A percentile compares a stretch with the other conserved stretches of the same genome.
phyloP scores from a whole-genome alignment of 495 filamentous ascomycete species.

The Lophiostoma macrostomum region DNA sequence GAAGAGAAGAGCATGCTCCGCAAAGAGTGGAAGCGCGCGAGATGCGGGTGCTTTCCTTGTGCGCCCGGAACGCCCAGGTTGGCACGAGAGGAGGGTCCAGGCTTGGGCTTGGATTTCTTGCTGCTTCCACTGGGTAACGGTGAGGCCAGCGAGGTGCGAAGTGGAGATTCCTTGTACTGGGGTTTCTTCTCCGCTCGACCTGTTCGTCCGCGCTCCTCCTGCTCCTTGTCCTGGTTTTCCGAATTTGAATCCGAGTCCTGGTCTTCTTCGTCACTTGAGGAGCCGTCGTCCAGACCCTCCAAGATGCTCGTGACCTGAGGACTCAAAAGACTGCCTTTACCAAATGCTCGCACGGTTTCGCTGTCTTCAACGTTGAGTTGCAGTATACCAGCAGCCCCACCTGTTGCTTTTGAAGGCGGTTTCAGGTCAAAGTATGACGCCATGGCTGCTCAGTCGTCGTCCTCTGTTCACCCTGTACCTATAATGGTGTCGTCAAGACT shows the following conservation, averaged over 20 bases:
- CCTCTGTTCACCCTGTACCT: neutral
- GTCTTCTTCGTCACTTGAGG: constrained; percentile 2
- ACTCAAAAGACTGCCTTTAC: constrained; percentile 6
- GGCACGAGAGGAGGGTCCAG: neutral
- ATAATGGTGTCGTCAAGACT: neutral
- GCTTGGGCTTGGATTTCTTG: neutral
- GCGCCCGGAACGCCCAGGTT: neutral
- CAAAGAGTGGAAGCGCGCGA: constrained; percentile 19
- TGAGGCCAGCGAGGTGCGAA: neutral
- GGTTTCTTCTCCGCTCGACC: no score
- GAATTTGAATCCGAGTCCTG: neutral
- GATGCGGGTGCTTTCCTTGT: constrained; percentile 16
- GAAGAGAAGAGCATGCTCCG: constrained; percentile 21
- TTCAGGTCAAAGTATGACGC: constrained; percentile 25
- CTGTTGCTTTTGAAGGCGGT: constrained; percentile 11
- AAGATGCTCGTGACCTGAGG: constrained; percentile 21
- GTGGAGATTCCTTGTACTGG: neutral
- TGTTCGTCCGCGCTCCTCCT: no score
- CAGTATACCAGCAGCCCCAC: neutral
- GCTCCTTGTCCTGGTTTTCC: neutral
- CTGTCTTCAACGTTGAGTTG: neutral
- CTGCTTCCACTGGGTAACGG: neutral
- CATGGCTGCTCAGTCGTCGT: constrained; percentile 2
- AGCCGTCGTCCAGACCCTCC: constrained; percentile 12
- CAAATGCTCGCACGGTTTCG: neutral